phyloP scores from a whole-genome alignment of 192 early-diverging fungal species.

The Entomortierella chlamydospora region DNA sequence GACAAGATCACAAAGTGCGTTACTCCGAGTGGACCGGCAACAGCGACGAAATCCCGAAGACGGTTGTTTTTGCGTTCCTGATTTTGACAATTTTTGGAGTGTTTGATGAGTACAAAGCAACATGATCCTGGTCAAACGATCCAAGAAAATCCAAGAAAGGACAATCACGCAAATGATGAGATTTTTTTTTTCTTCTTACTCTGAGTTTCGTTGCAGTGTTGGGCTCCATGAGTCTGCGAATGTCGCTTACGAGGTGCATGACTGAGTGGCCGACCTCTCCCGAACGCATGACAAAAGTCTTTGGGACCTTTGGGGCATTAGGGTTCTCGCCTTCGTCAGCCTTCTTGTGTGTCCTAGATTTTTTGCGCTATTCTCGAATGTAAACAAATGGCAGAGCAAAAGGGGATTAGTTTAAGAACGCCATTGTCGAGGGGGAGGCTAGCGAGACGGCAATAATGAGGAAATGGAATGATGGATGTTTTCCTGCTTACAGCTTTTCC shows the following conservation, averaged over 20 bases:
- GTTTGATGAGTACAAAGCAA: too few relatives aligned
- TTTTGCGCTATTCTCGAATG: constrained; percentile 41
- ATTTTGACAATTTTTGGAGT: not conserved
- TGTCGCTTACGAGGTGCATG: constrained; percentile 81
- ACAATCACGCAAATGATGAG: too few relatives aligned
- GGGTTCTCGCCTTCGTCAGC: constrained; percentile 57
- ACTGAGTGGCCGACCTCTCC: constrained; percentile 86
- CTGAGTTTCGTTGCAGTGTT: constrained; percentile 90
- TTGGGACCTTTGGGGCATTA: constrained; percentile 70
- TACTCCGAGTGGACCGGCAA: constrained; percentile 87
- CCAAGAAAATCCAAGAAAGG: too few relatives aligned
- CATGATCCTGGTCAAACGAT: too few relatives aligned
- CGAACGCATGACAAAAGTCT: constrained; percentile 93
- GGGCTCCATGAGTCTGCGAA: constrained; percentile 93
- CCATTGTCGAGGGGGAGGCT: too few relatives aligned
- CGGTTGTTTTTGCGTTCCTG: constrained; percentile 93
- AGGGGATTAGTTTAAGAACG: too few relatives aligned
- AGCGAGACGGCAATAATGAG: too few relatives aligned
- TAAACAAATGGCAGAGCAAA: too few relatives aligned
- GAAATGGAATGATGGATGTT: not conserved
- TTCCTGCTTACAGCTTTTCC: constrained; percentile 36
- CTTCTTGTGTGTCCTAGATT: constrained; percentile 52
- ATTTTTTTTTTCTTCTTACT: constrained; percentile 65
- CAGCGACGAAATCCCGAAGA: constrained; percentile 91
- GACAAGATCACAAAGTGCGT: constrained; percentile 93